phyloP scores from a whole-genome alignment of 352 stramenopile species.

The Elongisporangium senticosum region DNA sequence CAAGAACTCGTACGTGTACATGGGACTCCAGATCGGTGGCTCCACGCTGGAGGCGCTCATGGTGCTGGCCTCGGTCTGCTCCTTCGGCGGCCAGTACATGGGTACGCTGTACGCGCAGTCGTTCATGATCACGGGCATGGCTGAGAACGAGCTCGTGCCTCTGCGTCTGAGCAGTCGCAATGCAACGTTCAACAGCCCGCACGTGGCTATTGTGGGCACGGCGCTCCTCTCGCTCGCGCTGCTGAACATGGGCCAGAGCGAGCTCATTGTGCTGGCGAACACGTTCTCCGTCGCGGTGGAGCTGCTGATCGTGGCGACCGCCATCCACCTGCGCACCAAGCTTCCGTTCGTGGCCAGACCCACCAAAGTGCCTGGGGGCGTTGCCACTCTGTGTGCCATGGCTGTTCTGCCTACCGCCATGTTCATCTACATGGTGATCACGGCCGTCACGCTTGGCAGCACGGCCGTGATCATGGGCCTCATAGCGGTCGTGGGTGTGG shows the following conservation, averaged over 20 bases:
- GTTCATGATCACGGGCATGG: conserved; percentile 67
- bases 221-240: conserved; percentile 19
- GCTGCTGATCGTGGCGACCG: conserved; percentile 79
- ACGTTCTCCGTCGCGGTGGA: conserved; percentile 71
- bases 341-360: conserved; percentile 41
- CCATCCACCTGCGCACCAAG: conserved; percentile 70
- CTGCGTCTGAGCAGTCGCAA: conserved; percentile 52
- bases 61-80: conserved; percentile 67
- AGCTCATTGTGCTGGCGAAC: conserved; percentile 75
- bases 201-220: conserved; percentile 15
- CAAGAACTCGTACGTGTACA: conserved; percentile 71
- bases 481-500: conserved; percentile 3
- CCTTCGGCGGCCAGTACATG: conserved; percentile 87
- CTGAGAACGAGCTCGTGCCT: conserved; percentile 70
- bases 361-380: conserved; percentile 19
- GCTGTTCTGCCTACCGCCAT: conserved; percentile 14
- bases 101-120: conserved; percentile 86
- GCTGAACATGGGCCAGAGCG: conserved; percentile 33
- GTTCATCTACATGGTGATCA: conserved; percentile 11
- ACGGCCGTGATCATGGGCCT: conserved; percentile 7
- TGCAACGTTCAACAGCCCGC: conserved; percentile 16
- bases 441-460: conserved; percentile 7
- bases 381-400: conserved; percentile 11
- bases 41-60: conserved; percentile 72
- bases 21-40: conserved; percentile 67